Evolutionary conservation across 345 rosid species (phyloP).

Genomic region (Salix brachista): DNA sequence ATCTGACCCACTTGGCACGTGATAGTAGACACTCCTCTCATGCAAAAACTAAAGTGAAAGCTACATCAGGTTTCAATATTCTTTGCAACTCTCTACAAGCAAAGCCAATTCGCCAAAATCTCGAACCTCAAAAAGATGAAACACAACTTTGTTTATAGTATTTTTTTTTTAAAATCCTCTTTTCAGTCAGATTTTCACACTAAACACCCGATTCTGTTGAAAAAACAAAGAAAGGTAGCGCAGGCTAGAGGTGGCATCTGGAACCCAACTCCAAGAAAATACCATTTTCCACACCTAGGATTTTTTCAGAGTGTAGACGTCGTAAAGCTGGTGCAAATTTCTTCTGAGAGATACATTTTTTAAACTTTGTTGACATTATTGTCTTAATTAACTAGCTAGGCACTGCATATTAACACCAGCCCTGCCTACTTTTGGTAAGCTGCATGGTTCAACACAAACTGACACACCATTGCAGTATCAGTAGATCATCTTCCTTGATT

Average conservation of each 20-base stretch:
- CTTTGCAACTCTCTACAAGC: constrained; percentile 54
- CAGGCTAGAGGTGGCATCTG: background rate
- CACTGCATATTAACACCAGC: background rate
- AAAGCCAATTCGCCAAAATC: constrained; percentile 31
- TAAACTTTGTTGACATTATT: background rate
- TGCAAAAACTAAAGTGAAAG: constrained; percentile 37
- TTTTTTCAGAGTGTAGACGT: background rate
- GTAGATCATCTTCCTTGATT: background rate
- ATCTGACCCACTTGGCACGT: constrained; percentile 15
- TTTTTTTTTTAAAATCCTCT: constrained; percentile 5
- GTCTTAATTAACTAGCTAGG: background rate
- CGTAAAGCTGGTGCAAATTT: background rate
- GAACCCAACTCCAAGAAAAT: constrained; percentile 10
- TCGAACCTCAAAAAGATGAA: constrained; percentile 28
- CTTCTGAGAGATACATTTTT: background rate
- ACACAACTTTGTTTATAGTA: constrained; percentile 16
- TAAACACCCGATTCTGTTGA: background rate
- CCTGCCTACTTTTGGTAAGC: background rate
- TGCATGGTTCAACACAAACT: background rate
- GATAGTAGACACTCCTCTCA: constrained; percentile 10
- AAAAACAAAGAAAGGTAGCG: constrained; percentile 3
- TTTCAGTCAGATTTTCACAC: constrained; percentile 34
- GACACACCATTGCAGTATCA: background rate
- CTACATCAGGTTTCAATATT: constrained; percentile 23
- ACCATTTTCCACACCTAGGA: background rate